These are phyloP conservation scores for Plectosphaerella cucumerina DNA, from an alignment of 2,329 filamentous ascomycete species.

Conservation along the genomic window DNA sequence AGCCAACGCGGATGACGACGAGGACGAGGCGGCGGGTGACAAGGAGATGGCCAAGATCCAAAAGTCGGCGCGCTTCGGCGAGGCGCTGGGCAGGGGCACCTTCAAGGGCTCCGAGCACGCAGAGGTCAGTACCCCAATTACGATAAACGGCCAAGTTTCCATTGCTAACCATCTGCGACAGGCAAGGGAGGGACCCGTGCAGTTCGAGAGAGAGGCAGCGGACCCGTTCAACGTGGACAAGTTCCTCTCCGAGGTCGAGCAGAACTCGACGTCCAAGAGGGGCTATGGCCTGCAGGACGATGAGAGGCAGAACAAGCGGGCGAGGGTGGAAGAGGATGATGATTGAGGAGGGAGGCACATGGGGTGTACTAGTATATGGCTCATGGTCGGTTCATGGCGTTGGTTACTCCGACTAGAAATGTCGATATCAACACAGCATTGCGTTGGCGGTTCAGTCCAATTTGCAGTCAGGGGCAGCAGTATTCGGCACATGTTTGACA, in stretches of 20 bases:
- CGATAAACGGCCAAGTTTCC: not conserved
- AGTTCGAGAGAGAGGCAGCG: slow-evolving; percentile 83
- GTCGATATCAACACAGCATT: too few species aligned
- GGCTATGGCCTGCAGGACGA: slow-evolving; percentile 70
- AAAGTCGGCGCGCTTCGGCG: slow-evolving; percentile 76
- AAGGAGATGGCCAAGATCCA: slow-evolving; percentile 84
- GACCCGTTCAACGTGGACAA: slow-evolving; percentile 95
- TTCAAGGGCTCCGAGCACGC: slow-evolving; percentile 84
- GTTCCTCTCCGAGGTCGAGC: slow-evolving; percentile 78
- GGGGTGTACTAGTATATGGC: too few species aligned
- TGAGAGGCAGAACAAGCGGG: slow-evolving; percentile 62
- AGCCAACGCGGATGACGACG: slow-evolving; percentile 69
- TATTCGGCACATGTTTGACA: too few species aligned
- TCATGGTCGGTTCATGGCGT: too few species aligned
- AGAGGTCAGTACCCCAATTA: slow-evolving; percentile 54
- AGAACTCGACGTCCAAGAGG: slow-evolving; percentile 60
- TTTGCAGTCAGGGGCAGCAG: too few species aligned
- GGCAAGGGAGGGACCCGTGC: slow-evolving; percentile 84
- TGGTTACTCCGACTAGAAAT: too few species aligned
- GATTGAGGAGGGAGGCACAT: slow-evolving; percentile 23
- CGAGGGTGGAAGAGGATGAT: slow-evolving; percentile 71
- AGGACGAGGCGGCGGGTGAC: slow-evolving; percentile 75
- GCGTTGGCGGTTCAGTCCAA: too few species aligned
- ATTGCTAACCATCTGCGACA: slow-evolving; percentile 22
- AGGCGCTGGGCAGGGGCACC: slow-evolving; percentile 82